Conservation (phyloP, 306 rosid species). For the Cicer yamashitae region DNA sequence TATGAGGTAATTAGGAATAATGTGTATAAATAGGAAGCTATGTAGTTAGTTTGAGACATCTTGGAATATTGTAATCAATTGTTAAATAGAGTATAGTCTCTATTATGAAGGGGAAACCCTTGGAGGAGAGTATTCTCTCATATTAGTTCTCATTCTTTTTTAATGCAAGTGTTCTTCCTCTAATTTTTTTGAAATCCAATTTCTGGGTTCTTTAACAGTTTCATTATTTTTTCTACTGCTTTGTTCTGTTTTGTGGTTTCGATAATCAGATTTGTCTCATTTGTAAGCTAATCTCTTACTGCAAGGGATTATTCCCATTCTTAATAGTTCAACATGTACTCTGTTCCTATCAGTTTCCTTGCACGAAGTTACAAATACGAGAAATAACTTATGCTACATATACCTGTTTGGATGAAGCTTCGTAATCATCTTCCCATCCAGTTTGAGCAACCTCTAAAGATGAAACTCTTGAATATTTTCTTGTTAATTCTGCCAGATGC, state of each 20-base stretch:
- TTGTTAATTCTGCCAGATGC: slow-evolving; percentile 80
- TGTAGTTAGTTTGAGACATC: too few species aligned
- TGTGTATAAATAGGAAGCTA: too few species aligned
- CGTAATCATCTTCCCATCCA: slow-evolving; percentile 91
- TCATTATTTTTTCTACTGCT: not conserved
- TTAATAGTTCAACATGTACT: not conserved
- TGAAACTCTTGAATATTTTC: slow-evolving; percentile 77
- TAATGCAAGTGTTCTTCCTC: too few species aligned
- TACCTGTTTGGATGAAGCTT: slow-evolving; percentile 88
- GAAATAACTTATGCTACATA: slow-evolving; percentile 36
- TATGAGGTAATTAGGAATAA: too few species aligned
- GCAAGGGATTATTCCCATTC: not conserved
- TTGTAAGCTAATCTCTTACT: not conserved
- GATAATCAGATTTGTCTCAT: not conserved
- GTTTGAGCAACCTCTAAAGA: slow-evolving; percentile 76
- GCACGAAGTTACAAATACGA: slow-evolving; percentile 18
- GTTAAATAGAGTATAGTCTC: too few species aligned
- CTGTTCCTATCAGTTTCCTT: not conserved
- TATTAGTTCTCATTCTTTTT: too few species aligned
- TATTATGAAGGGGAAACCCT: too few species aligned
- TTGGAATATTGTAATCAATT: too few species aligned
- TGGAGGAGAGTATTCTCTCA: too few species aligned
- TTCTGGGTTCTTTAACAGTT: too few species aligned
- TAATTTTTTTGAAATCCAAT: too few species aligned
- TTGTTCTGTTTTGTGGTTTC: not conserved